Percentiles rank a stretch among this genome's conserved stretches.
Conservation (phyloP, 1,284 basidiomycete genomes). For the Leccinum griseonigrum region DNA sequence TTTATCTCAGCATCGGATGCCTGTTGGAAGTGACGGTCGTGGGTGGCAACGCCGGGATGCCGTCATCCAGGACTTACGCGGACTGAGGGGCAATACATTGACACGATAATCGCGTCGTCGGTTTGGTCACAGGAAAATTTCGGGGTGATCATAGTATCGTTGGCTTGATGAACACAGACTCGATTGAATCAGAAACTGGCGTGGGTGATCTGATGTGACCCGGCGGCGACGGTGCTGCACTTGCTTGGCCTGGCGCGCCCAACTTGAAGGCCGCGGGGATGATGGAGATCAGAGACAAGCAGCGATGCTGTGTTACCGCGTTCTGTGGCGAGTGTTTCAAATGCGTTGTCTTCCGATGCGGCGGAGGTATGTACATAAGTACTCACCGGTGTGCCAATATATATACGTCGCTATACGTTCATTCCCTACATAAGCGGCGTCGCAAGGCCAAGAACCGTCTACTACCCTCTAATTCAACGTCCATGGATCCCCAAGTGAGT, state of each 20-base stretch:
- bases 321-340: background rate
- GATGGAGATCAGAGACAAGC: background rate
- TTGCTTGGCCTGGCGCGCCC: background rate
- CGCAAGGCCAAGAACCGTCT: background rate
- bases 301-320: background rate
- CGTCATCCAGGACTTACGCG: constrained; percentile 50
- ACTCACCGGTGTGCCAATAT: background rate
- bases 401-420: background rate
- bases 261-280: constrained; percentile 8
- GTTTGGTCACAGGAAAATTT: constrained; percentile 74
- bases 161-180: background rate
- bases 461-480: background rate
- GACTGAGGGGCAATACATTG: constrained; percentile 73
- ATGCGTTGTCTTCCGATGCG: no score
- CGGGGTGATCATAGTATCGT: constrained; percentile 68
- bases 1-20: constrained; percentile 77
- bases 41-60: constrained; percentile 12
- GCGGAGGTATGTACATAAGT: no score
- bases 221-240: background rate
- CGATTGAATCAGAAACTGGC: background rate
- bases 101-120: constrained; percentile 53
- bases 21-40: constrained; percentile 36
- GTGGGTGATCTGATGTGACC: background rate
- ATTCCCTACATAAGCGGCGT: constrained; percentile 10
- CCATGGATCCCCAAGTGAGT: constrained; percentile 63